These are phyloP conservation scores for Colletotrichum sp. DNA, from an alignment of 2,329 filamentous ascomycete species.

Conservation along the genomic window DNA sequence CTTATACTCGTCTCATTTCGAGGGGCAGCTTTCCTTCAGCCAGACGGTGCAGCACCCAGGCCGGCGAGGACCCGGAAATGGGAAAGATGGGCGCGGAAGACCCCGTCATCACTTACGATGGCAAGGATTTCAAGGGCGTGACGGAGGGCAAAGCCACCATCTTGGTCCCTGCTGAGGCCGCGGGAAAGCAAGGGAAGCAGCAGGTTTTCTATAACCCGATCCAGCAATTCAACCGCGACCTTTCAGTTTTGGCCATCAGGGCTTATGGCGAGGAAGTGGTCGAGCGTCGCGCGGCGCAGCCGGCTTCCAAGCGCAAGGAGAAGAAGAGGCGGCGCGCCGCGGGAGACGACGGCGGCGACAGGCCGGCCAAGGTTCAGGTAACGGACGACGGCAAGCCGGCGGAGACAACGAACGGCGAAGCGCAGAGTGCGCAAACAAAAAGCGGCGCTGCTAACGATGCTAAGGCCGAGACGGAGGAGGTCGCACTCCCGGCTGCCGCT, in stretches of 20 bases:
- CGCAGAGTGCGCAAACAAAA: background rate
- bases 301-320: constrained; percentile 29
- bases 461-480: constrained; percentile 2
- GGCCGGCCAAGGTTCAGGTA: constrained; percentile 32
- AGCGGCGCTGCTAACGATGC: background rate
- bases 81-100: constrained; percentile 32
- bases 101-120: constrained; percentile 42
- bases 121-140: constrained; percentile 55
- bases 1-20: background rate
- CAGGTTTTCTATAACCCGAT: constrained; percentile 99
- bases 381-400: constrained; percentile 16
- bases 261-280: constrained; percentile 77
- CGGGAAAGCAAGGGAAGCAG: constrained; percentile 53
- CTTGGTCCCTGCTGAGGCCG: constrained; percentile 51
- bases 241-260: constrained; percentile 91
- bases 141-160: constrained; percentile 64
- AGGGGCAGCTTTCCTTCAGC: background rate
- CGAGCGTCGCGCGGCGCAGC: constrained; percentile 47
- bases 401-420: constrained; percentile 19
- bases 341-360: constrained; percentile 53
- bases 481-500: constrained; percentile 1
- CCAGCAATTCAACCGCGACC: constrained; percentile 96
- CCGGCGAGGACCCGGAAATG: background rate
- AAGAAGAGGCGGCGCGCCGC: constrained; percentile 46
- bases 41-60: background rate